Evolutionary conservation across 2,329 filamentous ascomycete genomes (phyloP), one percentile per base, ranked within the genome.

Genomic region (Emericellopsis cladophorae): DNA sequence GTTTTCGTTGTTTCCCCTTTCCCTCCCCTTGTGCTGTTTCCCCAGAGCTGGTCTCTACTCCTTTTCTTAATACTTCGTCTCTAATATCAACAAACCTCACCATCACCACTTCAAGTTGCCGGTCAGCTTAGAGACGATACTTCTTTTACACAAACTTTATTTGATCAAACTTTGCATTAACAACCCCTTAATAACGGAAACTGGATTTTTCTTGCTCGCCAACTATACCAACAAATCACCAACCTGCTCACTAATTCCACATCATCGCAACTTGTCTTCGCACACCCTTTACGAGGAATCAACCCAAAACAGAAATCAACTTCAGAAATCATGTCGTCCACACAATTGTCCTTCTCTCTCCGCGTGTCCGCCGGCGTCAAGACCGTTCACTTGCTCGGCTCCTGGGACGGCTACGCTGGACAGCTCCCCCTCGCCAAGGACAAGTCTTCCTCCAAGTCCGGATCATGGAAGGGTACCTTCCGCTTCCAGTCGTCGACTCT

Each of bases 361-460:
- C 87, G 89, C 71, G 93, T 93, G 63, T 95, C 89, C 59, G 80
- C 86, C 60, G 87, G 88, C 68, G 87, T 93, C 76, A 95, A 95
- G 79, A 90, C 89, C 58, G 90, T 95, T 60, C 90, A 96, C 62
- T 76, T 98, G 52, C 83, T 96, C 67, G 90, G 90, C 57, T 96
- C 90, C 52, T 98, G 90, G 90, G 92, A 98, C 73, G 85, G 85
- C 74, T 98, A 98, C 76, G 73, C 77, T 53, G 86, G 87, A 51
- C 90, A 95, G 67, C 85, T 95, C 55, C 90, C 90, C 42, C 84
- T 96, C 54, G 87, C 88, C 67, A 89, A 88, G 71, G 87, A 95
- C 64, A 80, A 77, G 69, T 67, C 72, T 57, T 76, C 82, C 38
- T 81, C 81, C 66, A 95, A 95, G 73, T 79, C 83, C 43, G 88